These are phyloP conservation scores for Lactarius vividus DNA, from an alignment of 768 basidiomycete genomes.

Conservation along the genomic window DNA sequence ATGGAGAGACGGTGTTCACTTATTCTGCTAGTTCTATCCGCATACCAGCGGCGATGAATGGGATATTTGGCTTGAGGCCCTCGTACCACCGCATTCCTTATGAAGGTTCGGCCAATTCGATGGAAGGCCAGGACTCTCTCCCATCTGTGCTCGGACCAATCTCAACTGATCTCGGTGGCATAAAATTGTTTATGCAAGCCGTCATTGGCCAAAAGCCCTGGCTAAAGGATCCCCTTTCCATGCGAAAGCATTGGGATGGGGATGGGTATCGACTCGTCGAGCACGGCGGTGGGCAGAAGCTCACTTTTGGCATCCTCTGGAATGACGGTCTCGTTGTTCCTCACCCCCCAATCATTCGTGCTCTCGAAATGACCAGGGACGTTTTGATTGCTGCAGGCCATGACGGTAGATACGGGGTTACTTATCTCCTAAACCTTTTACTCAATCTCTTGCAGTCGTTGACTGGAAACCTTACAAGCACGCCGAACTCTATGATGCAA, in stretches of 20 bases:
- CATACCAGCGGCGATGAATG: conserved; percentile 65
- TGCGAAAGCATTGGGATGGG: conserved; percentile 60
- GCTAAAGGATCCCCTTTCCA: conserved; percentile 58
- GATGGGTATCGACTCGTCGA: conserved; percentile 57
- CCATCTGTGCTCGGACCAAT: conserved; percentile 76
- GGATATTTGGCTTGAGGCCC: conserved; percentile 68
- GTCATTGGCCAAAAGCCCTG: conserved; percentile 62
- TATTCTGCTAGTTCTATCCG: conserved; percentile 56
- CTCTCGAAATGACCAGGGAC: conserved; percentile 45
- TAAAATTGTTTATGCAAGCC: conserved; percentile 64
- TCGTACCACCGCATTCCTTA: conserved; percentile 72
- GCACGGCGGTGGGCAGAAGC: conserved; percentile 48
- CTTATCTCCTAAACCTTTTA: neutral
- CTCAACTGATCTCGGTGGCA: conserved; percentile 51
- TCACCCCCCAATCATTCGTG: conserved; percentile 51
- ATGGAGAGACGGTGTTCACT: neutral
- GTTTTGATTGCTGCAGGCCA: conserved; percentile 51
- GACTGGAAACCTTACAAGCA: conserved; percentile 37
- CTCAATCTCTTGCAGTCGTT: conserved; percentile 32
- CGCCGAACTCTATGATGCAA: conserved; percentile 33
- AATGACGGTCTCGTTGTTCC: conserved; percentile 48
- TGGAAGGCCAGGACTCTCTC: conserved; percentile 70
- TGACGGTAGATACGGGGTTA: conserved; percentile 35
- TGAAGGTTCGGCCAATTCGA: conserved; percentile 57
- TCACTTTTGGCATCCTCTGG: conserved; percentile 37